These are phyloP conservation scores for Solanum ahanhuiri DNA, from an alignment of 257 asterid genomes.

Conservation along the genomic window DNA sequence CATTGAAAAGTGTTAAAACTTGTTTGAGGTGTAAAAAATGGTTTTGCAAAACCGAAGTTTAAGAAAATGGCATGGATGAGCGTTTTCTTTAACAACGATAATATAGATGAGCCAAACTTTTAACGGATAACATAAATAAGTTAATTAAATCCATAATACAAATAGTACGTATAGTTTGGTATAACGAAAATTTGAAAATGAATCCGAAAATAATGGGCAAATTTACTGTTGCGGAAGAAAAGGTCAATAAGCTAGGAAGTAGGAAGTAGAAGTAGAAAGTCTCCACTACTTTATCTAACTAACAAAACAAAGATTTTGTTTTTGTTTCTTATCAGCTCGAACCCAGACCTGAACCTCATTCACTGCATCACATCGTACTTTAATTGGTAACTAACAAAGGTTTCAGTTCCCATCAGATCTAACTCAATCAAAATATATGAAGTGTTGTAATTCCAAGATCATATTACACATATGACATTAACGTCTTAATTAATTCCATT, in stretches of 20 bases:
- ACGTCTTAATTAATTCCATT: background rate
- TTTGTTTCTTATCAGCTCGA: no score
- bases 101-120: no score
- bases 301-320: no score
- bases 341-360: no score
- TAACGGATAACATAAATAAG: no score
- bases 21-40: no score
- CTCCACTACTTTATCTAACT: background rate
- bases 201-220: background rate
- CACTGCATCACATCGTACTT: no score
- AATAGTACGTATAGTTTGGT: no score
- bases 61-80: no score
- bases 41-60: fast-evolving
- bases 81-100: fast-evolving
- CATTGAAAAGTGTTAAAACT: no score
- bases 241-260: background rate
- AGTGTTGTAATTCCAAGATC: background rate
- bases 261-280: background rate
- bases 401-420: background rate
- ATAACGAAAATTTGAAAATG: no score
- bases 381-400: background rate
- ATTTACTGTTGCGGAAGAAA: background rate
- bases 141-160: background rate
- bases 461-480: background rate
- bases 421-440: background rate